Evolutionary conservation across 148 eudicot species (phyloP).

Genomic region (Rhododendron henanense): DNA sequence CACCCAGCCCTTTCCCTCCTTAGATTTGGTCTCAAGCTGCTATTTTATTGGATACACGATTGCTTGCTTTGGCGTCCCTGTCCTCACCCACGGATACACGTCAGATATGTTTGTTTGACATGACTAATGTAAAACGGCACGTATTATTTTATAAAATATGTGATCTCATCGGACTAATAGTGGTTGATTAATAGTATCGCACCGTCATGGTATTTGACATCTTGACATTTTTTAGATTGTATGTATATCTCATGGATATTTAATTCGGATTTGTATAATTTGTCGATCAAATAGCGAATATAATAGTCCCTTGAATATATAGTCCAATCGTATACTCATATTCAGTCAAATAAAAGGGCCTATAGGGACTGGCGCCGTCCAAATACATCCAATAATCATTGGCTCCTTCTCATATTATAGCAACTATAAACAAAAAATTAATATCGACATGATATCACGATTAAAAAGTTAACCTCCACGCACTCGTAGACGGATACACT

Average conservation of each 20-base stretch:
- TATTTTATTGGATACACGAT: neutral
- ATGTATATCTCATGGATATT: neutral
- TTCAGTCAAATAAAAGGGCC: neutral
- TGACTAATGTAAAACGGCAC: neutral
- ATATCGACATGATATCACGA: neutral
- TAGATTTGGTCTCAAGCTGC: neutral
- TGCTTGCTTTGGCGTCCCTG: neutral
- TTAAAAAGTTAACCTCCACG: neutral
- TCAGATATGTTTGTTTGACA: neutral
- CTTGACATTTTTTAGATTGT: too few species aligned
- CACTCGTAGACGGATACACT: too few species aligned
- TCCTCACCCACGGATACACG: neutral
- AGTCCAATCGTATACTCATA: neutral
- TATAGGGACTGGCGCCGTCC: neutral
- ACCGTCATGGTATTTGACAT: neutral
- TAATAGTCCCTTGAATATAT: neutral
- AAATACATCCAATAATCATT: too few species aligned
- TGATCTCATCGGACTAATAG: neutral
- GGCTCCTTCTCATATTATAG: too few species aligned
- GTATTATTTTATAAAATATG: neutral
- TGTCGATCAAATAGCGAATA: neutral
- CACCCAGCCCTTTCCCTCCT: neutral
- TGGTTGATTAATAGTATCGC: neutral
- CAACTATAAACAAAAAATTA: too few species aligned
- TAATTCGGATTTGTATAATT: neutral